Conservation (phyloP, 768 basidiomycete species). For the Phanerochaete sordida region DNA sequence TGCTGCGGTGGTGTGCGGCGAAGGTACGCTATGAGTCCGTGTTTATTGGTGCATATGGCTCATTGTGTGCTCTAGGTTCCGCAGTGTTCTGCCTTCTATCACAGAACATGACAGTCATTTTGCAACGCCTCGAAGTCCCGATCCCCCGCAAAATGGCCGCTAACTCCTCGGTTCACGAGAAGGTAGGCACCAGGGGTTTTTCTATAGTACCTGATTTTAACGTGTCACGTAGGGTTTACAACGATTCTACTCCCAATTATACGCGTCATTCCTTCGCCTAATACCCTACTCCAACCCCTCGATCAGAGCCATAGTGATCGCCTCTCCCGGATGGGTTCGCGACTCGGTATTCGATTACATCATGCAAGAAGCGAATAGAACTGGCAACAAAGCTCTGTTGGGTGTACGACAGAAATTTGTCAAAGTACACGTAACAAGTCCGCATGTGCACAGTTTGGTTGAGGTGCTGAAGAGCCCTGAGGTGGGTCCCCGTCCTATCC, state of each 20-base stretch:
- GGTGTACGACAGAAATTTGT: slow-evolving; percentile 80
- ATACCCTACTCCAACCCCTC: slow-evolving; percentile 75
- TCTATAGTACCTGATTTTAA: neutral
- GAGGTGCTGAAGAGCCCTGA: slow-evolving; percentile 95
- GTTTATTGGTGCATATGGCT: neutral
- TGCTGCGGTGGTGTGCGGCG: slow-evolving; percentile 93
- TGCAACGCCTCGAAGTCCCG: slow-evolving; percentile 83
- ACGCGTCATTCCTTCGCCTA: slow-evolving; percentile 83
- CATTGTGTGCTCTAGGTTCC: slow-evolving; percentile 42
- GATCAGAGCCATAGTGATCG: slow-evolving; percentile 90
- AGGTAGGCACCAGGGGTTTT: slow-evolving; percentile 26
- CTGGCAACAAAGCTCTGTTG: slow-evolving; percentile 81
- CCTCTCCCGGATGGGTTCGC: slow-evolving; percentile 94
- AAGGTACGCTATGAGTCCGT: slow-evolving; percentile 44
- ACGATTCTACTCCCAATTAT: slow-evolving; percentile 82
- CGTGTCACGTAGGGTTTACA: slow-evolving; percentile 48
- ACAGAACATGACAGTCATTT: slow-evolving; percentile 93
- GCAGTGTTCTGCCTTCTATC: slow-evolving; percentile 94
- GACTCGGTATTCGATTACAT: slow-evolving; percentile 86
- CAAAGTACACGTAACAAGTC: slow-evolving; percentile 87
- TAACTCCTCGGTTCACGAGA: slow-evolving; percentile 84
- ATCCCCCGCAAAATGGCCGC: slow-evolving; percentile 90
- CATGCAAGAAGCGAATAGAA: slow-evolving; percentile 72
- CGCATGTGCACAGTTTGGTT: slow-evolving; percentile 93
- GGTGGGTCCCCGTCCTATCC: slow-evolving; percentile 38